These are phyloP conservation scores for Cryptococcus sp. DNA, from an alignment of 1,284 basidiomycete species.

Conservation along the genomic window DNA sequence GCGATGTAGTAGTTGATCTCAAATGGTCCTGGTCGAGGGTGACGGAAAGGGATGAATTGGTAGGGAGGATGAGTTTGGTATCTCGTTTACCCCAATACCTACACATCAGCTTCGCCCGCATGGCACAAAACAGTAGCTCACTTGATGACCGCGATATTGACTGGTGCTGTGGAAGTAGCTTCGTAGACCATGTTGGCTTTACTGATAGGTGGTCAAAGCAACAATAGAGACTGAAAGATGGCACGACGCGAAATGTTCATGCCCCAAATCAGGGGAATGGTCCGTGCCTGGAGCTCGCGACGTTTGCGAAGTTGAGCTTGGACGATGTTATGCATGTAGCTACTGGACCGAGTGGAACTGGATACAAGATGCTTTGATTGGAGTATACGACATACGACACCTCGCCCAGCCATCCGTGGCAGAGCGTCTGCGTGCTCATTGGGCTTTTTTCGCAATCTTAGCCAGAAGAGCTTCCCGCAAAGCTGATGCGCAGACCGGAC, in stretches of 20 bases:
- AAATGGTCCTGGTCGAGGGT: constrained; percentile 96
- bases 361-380: too few relatives aligned
- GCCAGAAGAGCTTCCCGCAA: neutral
- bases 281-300: neutral
- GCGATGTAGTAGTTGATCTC: constrained; percentile 86
- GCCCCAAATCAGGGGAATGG: neutral
- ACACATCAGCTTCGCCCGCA: constrained; percentile 18
- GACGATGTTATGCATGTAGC: neutral
- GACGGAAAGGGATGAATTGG: constrained; percentile 95
- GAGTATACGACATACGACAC: too few relatives aligned
- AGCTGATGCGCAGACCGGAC: neutral
- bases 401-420: too few relatives aligned
- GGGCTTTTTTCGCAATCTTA: too few relatives aligned
- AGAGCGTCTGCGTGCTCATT: too few relatives aligned
- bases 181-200: constrained; percentile 55
- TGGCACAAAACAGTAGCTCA: constrained; percentile 36
- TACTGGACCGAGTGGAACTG: too few relatives aligned
- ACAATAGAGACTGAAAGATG: neutral
- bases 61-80: constrained; percentile 90
- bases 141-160: constrained; percentile 98
- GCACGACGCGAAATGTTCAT: neutral
- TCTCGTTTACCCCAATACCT: constrained; percentile 99
- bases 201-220: neutral
- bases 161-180: constrained; percentile 87
- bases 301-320: neutral